Base-by-base conservation (phyloP, 2,329 filamentous ascomycete species). In the Emmonsiellopsis sp. region DNA sequence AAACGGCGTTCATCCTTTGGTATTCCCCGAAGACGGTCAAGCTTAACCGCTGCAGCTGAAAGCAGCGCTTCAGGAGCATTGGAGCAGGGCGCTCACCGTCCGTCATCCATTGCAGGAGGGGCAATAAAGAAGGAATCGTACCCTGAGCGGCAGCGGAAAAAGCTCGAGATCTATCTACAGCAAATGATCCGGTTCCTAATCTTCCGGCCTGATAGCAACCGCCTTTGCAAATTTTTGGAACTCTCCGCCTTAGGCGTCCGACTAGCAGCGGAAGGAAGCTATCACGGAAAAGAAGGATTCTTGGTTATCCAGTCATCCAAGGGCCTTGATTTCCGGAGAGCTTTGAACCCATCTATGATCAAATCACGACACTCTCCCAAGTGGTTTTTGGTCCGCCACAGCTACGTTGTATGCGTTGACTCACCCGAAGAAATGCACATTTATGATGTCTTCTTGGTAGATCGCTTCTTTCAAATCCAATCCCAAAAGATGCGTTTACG, bases 391-490 rank as follows among this genome's bases (percentile, higher is more conserved):
- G 90, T 98, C n/a, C 80, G 93, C 50, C 91, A 97, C 70, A 97
- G 90, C 73, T 98, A 98, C 65, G 85, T 98, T 55, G 92, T 95
- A 44, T 96, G 92, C 61, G 91, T 97, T n/a, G 92, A 97, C 66
- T 96, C 93, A 0, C 93, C 93, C 0, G 92, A 97, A 68, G 95
- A 95, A 62, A 95, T 97, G 87, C 92, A 95, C 63, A 94, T 97
- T 36, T 96, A 95, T 67, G 94, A 98, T 71, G 93, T 98, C 21
- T 97, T 96, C 68, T 78, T 98, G n/a, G 88, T 97, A 31, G 93
- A 98, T 65, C 80, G 87, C 1, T 85, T 87, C 62, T 98, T 98
- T 71, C 78, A 81, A 51, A 84, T 96, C 49, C 84, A 90, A 57
- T 83, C 87, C 53, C 90, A 90, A 70, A 66, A 79, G 76, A 61